Percentiles rank a stretch among this genome's conserved stretches.
phyloP scores from a whole-genome alignment of 108 stramenopile species.

The Chaetoceros muelleri region DNA sequence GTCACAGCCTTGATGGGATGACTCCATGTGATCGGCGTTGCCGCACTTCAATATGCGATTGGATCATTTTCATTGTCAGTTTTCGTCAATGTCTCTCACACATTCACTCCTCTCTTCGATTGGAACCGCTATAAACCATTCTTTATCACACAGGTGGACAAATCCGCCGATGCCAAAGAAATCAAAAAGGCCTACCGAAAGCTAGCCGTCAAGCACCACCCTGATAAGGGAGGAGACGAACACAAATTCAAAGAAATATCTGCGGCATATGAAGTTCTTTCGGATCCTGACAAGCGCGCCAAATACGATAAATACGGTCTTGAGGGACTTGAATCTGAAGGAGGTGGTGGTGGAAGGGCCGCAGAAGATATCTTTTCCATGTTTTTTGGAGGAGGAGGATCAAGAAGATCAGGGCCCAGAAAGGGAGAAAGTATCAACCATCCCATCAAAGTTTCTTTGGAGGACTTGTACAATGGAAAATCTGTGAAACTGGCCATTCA shows the following conservation, averaged over 20 bases:
- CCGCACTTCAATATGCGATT: not conserved
- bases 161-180: constrained; percentile 57
- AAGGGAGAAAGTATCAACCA: constrained; percentile 93
- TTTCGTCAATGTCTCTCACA: no score
- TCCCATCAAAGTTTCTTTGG: constrained; percentile 87
- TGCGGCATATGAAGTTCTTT: constrained; percentile 84
- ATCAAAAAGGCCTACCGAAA: constrained; percentile 89
- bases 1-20: not conserved
- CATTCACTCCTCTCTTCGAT: not conserved
- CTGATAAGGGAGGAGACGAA: constrained; percentile 88
- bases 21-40: not conserved
- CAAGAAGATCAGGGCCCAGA: constrained; percentile 63
- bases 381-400: constrained; percentile 89
- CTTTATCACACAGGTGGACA: constrained; percentile 64
- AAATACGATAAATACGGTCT: constrained; percentile 87
- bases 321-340: constrained; percentile 69
- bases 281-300: constrained; percentile 76
- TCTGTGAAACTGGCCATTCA: constrained; percentile 92
- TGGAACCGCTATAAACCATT: no score
- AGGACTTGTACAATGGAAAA: constrained; percentile 98
- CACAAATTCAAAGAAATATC: constrained; percentile 87
- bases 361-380: constrained; percentile 88
- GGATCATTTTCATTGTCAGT: no score
- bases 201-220: constrained; percentile 77
- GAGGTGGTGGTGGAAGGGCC: constrained; percentile 47